phyloP scores from a whole-genome alignment of 2,329 filamentous ascomycete genomes.

The Acrocalymma vagum region DNA sequence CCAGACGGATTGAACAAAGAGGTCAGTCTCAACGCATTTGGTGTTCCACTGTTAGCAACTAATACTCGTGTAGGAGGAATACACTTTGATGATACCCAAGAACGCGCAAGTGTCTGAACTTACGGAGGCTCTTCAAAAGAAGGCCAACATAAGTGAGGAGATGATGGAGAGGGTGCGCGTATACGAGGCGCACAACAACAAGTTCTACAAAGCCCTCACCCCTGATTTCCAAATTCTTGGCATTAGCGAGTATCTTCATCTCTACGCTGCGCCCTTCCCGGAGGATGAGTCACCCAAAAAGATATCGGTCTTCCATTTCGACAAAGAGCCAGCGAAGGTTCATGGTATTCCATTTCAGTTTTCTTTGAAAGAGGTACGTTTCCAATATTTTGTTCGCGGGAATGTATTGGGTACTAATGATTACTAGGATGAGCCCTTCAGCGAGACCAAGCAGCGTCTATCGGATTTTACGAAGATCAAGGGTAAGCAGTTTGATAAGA shows the following conservation, averaged over 20 bases:
- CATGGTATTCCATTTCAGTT: conserved; percentile 95
- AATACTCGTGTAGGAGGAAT: conserved; percentile 67
- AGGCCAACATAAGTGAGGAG: conserved; percentile 81
- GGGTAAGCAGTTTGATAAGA: conserved; percentile 98
- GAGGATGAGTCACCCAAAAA: conserved; percentile 72
- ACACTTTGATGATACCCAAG: conserved; percentile 87
- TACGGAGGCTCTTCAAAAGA: conserved; percentile 78
- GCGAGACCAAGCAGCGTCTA: conserved; percentile 91
- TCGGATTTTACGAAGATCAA: conserved; percentile 94
- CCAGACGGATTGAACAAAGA: conserved; percentile 93
- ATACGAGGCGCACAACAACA: conserved; percentile 83
- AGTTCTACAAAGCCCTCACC: conserved; percentile 80
- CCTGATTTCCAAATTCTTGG: conserved; percentile 77
- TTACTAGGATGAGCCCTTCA: conserved; percentile 79
- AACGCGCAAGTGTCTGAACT: conserved; percentile 83
- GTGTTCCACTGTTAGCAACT: conserved; percentile 8
- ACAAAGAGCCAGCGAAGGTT: conserved; percentile 82
- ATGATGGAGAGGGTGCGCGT: conserved; percentile 76
- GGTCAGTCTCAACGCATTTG: conserved; percentile 57
- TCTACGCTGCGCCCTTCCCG: conserved; percentile 84
- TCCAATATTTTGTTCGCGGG: neutral
- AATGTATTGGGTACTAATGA: conserved; percentile 29
- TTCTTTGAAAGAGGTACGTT: conserved; percentile 75
- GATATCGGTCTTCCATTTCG: conserved; percentile 90
- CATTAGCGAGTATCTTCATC: conserved; percentile 83